phyloP scores from a whole-genome alignment of 108 stramenopile genomes.

The Parmales sp. region DNA sequence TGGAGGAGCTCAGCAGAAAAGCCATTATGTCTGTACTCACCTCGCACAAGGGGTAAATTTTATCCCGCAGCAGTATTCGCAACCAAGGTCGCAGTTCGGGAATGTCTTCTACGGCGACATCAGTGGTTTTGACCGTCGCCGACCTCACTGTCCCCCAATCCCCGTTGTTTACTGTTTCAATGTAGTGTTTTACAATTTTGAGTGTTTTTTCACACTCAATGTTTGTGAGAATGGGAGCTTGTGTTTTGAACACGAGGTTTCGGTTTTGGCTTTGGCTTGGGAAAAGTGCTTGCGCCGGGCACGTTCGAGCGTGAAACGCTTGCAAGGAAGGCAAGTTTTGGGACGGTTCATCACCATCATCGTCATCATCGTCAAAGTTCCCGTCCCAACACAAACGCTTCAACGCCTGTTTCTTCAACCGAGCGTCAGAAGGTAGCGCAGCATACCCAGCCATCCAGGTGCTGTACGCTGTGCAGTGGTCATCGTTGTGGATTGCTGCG shows the following conservation, averaged over 20 bases:
- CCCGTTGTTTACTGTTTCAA: background rate
- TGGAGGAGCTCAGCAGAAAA: too few relatives aligned
- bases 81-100: conserved; percentile 13
- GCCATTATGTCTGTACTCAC: too few relatives aligned
- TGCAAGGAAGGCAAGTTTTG: too few relatives aligned
- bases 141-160: conserved; percentile 11
- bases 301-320: too few relatives aligned
- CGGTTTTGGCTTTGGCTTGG: background rate
- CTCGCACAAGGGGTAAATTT: conserved; percentile 6
- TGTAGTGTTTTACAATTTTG: background rate
- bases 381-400: background rate
- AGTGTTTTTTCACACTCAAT: background rate
- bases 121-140: conserved; percentile 14
- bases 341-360: background rate
- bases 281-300: background rate
- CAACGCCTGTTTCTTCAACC: background rate
- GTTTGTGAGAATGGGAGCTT: background rate
- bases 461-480: too few relatives aligned
- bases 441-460: too few relatives aligned
- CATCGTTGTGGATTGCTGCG: too few relatives aligned
- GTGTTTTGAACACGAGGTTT: background rate
- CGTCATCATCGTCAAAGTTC: background rate
- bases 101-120: conserved; percentile 17
- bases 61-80: background rate
- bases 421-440: background rate